Percentiles rank a stretch among this genome's conserved stretches.
Evolutionary conservation across 805 yeast genomes (phyloP).

Genomic region (Kockiozyma suomiensis): DNA sequence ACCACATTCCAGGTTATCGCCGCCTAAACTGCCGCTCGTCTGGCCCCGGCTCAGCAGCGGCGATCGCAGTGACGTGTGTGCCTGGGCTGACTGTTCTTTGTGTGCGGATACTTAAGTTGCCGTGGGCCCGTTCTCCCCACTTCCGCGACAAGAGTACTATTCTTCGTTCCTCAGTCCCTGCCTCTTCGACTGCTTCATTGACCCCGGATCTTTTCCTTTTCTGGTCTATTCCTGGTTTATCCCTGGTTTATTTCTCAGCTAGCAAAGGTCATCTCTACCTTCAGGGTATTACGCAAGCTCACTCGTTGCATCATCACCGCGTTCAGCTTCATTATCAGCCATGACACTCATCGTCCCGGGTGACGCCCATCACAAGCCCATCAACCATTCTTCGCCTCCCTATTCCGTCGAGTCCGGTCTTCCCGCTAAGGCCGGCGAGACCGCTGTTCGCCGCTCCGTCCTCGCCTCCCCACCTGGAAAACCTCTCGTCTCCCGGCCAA

Average conservation of each 20-base stretch:
- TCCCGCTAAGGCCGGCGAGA: conserved; percentile 21
- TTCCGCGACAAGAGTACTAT: not conserved
- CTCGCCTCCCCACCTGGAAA: conserved; percentile 24
- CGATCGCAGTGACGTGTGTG: not conserved
- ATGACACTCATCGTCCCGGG: conserved; percentile 26
- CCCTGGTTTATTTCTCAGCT: too few species aligned
- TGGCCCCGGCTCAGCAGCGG: not conserved
- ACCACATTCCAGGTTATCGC: too few species aligned
- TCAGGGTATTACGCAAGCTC: too few species aligned
- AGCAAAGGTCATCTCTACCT: too few species aligned
- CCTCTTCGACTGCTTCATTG: not conserved
- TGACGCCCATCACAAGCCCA: conserved; percentile 26
- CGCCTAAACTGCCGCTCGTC: too few species aligned
- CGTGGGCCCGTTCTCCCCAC: not conserved
- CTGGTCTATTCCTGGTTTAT: not conserved
- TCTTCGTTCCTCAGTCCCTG: not conserved
- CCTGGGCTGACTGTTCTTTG: not conserved
- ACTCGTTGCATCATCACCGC: too few species aligned
- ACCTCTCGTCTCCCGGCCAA: conserved; percentile 59
- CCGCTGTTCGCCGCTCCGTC: conserved; percentile 24
- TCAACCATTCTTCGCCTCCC: conserved; percentile 20
- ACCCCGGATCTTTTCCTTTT: not conserved
- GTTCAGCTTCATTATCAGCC: too few species aligned
- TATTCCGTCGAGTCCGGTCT: conserved; percentile 28
- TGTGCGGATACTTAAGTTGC: not conserved